These are phyloP conservation scores for Jaltomata sinuosa DNA, from an alignment of 257 asterid genomes.

Conservation along the genomic window DNA sequence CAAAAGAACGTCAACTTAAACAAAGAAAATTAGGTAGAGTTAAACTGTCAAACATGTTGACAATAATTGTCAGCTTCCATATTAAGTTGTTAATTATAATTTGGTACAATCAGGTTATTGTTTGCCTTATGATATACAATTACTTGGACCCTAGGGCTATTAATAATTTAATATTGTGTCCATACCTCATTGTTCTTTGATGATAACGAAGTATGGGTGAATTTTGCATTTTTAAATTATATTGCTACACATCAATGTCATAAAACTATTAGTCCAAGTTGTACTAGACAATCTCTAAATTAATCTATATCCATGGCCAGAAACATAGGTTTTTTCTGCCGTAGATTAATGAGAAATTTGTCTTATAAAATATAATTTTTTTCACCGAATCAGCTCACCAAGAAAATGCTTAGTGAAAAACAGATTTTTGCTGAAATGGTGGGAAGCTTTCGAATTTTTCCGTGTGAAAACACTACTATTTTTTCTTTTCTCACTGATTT, in stretches of 20 bases:
- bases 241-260: not conserved
- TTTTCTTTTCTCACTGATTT: too few species aligned
- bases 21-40: not conserved
- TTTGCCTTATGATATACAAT: not conserved
- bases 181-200: not conserved
- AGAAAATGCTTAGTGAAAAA: too few species aligned
- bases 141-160: not conserved
- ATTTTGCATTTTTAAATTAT: not conserved
- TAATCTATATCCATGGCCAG: too few species aligned
- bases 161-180: too few species aligned
- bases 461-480: too few species aligned
- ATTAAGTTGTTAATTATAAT: not conserved
- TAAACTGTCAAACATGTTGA: not conserved
- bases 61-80: not conserved
- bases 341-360: too few species aligned
- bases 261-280: not conserved
- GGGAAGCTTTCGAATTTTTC: too few species aligned
- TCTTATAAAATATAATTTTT: too few species aligned
- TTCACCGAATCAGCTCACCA: too few species aligned
- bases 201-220: not conserved
- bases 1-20: not conserved
- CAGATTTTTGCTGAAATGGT: too few species aligned
- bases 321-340: too few species aligned
- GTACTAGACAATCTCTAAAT: too few species aligned
- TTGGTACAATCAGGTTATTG: not conserved